Evolutionary conservation across 164 flowering plant genomes (phyloP), one percentile per base, ranked within the genome.

Genomic region (Chloranthus sessilifolius): DNA sequence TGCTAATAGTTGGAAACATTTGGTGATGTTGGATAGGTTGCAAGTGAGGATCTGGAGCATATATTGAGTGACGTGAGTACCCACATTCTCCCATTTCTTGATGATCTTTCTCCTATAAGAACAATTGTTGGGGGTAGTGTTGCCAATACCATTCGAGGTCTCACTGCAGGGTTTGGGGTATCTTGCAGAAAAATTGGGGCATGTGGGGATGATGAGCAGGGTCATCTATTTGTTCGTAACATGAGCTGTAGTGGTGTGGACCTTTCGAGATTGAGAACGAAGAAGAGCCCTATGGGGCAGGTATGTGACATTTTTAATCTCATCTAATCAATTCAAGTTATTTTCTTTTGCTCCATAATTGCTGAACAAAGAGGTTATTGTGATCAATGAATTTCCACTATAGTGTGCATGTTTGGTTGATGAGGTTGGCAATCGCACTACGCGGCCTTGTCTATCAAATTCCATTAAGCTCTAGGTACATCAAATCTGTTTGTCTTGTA

Each of bases 391-490:
- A 37, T 20, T 29, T 7, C 24, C 28, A 19, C 26, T 9, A 26
- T 75, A 92, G 98, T 92, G 98, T 63, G 88, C 80, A 43, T 92
- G 98, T 72, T 68, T 92, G 61, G 98, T 92, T 62, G 98, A 92
- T 74, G 88, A 56, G 11, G 69, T 58, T 11, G 98, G 94, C 23
- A 92, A 92, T 50, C 90, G 98, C 8, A 92, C 98, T 26, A 88
- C 88, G 98, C 64, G 96, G 24, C 96, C 98, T 5, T 85, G 94
- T 66, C 88, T 92, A 47, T 73, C 84, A 20, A 69, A 43, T 71
- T 87, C 96, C 28, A 89, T 78, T 30, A 92, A 75, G 72, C 55
- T 88, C 72, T 90, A 91, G 96, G 98, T 88, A 54, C 44, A 34
- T 7, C 12, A n/a, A 16, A 5, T 29, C 40, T 27, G 40, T 50